These are phyloP conservation scores for Entomortierella parvispora DNA, from an alignment of 192 early-diverging fungal genomes.

Conservation along the genomic window DNA sequence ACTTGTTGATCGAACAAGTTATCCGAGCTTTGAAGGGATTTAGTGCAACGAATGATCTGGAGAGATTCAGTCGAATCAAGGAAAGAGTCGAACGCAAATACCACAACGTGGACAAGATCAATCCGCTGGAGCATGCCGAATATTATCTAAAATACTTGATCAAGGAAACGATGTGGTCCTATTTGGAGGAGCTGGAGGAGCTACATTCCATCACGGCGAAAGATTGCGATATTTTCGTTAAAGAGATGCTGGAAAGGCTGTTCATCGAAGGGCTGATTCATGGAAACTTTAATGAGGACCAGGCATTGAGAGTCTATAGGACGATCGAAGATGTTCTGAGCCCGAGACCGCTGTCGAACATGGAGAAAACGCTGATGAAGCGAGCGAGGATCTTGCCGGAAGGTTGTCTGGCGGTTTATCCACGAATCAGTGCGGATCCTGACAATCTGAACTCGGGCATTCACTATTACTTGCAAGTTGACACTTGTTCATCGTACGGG, in stretches of 20 bases:
- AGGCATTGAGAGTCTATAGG: constrained; percentile 64
- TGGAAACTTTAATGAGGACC: constrained; percentile 74
- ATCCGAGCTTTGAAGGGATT: constrained; percentile 69
- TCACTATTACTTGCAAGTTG: constrained; percentile 79
- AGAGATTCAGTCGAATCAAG: constrained; percentile 77
- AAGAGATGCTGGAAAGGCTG: constrained; percentile 67
- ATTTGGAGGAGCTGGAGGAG: constrained; percentile 74
- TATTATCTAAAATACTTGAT: constrained; percentile 71
- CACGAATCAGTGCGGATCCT: constrained; percentile 63
- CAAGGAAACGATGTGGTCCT: constrained; percentile 77
- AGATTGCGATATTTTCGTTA: constrained; percentile 76
- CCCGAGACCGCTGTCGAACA: constrained; percentile 62
- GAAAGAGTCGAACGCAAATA: constrained; percentile 72
- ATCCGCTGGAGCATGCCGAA: constrained; percentile 75
- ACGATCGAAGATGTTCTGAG: constrained; percentile 63
- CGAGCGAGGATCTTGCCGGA: constrained; percentile 50
- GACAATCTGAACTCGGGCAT: constrained; percentile 88
- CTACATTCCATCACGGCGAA: constrained; percentile 62
- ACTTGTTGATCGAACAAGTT: constrained; percentile 70
- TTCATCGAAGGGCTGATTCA: constrained; percentile 81
- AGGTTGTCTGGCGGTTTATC: constrained; percentile 48
- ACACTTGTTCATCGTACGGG: constrained; percentile 1
- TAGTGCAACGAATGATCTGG: constrained; percentile 59
- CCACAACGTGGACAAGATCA: constrained; percentile 73
- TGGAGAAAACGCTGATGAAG: constrained; percentile 44